phyloP scores from a whole-genome alignment of 495 filamentous ascomycete species.

The Entonaema liquescens region DNA sequence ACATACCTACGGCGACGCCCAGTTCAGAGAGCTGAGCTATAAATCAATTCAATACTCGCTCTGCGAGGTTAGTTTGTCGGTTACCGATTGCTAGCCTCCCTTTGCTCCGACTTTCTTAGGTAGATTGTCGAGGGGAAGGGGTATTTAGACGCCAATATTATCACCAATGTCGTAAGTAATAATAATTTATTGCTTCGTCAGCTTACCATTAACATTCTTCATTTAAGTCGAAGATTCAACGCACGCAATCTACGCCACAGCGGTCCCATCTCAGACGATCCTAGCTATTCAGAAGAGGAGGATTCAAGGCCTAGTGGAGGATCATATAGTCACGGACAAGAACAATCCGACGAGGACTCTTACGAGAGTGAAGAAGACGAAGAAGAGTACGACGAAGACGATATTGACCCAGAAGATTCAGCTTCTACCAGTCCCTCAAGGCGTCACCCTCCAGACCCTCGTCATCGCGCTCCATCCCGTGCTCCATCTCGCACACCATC shows the following conservation, averaged over 20 bases:
- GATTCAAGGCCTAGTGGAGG: slow-evolving; percentile 29
- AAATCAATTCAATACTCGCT: slow-evolving; percentile 21
- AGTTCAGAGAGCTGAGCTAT: slow-evolving; percentile 7
- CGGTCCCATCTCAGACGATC: slow-evolving; percentile 36
- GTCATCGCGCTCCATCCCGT: slow-evolving; percentile 49
- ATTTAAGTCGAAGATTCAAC: slow-evolving; percentile 35
- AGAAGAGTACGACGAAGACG: slow-evolving; percentile 60
- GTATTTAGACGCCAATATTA: slow-evolving; percentile 45
- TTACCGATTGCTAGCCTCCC: slow-evolving; percentile 31
- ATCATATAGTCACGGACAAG: slow-evolving; percentile 22
- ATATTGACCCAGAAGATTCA: slow-evolving; percentile 84
- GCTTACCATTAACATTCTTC: slow-evolving; percentile 34
- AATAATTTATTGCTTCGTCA: slow-evolving; percentile 15
- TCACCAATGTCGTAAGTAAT: slow-evolving; percentile 61
- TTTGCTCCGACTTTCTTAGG: slow-evolving; percentile 51
- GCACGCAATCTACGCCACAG: slow-evolving; percentile 31
- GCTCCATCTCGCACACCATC: background rate
- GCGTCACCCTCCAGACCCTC: slow-evolving; percentile 45
- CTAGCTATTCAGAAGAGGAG: slow-evolving; percentile 46
- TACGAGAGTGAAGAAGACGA: slow-evolving; percentile 55
- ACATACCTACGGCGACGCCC: slow-evolving; percentile 3
- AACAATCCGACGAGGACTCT: slow-evolving; percentile 59
- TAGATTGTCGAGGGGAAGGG: slow-evolving; percentile 54
- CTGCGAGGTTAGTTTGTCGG: slow-evolving; percentile 15
- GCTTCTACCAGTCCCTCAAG: slow-evolving; percentile 62